Percentiles rank a stretch among this genome's conserved stretches.
These are phyloP conservation scores for Amoebophrya sp. DNA, from an alignment of 169 alveolate genomes.

Conservation along the genomic window DNA sequence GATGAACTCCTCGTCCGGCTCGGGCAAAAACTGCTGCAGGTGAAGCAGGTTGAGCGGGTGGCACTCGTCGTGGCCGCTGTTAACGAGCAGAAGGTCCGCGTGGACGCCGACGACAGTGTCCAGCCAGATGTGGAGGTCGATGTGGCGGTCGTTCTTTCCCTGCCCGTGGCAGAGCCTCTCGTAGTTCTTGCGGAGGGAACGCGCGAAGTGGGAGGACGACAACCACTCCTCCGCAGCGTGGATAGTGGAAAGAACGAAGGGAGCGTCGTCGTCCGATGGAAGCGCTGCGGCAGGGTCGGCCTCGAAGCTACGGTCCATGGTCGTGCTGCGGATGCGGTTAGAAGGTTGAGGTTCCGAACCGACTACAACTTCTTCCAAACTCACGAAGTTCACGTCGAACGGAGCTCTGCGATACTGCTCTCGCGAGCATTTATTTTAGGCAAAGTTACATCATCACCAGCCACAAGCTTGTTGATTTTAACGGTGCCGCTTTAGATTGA, in stretches of 20 bases:
- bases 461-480: too few relatives aligned
- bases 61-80: background rate
- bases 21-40: background rate
- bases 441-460: too few relatives aligned
- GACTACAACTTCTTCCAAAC: background rate
- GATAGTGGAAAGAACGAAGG: background rate
- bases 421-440: too few relatives aligned
- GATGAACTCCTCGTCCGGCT: background rate
- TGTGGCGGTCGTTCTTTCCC: background rate
- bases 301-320: too few relatives aligned
- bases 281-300: background rate
- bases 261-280: background rate
- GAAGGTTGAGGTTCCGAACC: background rate
- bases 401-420: background rate
- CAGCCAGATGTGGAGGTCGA: background rate
- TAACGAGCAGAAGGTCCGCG: background rate
- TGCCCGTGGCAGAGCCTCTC: background rate
- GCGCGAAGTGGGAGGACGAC: background rate
- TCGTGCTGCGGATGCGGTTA: too few relatives aligned
- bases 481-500: too few relatives aligned
- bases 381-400: background rate
- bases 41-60: background rate
- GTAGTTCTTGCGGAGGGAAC: background rate
- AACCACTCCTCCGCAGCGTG: background rate
- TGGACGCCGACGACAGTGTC: background rate